Percentiles rank a stretch among this genome's conserved stretches.
These are phyloP conservation scores for Gracilaria vermiculophylla DNA, from an alignment of 23 red algal species.

Conservation along the genomic window DNA sequence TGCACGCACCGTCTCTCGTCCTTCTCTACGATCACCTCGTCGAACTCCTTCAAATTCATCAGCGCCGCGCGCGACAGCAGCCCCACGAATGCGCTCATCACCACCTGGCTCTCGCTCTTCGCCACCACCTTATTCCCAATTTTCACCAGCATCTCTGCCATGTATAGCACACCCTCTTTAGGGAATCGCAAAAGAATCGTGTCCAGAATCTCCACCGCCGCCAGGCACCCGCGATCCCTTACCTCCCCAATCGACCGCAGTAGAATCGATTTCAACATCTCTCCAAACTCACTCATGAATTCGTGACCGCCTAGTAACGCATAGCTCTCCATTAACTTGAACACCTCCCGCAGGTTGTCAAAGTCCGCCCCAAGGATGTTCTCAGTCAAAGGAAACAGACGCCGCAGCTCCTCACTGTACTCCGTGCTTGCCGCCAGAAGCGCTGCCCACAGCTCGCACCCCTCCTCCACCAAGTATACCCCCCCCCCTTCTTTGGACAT, in stretches of 20 bases:
- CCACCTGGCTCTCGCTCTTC: constrained; percentile 36
- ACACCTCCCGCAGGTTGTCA: constrained; percentile 50
- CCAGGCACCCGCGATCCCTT: constrained; percentile 69
- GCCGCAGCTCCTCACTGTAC: constrained; percentile 42
- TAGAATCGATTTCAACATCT: constrained; percentile 4
- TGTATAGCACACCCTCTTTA: constrained; percentile 22
- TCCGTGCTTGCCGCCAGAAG: constrained; percentile 13
- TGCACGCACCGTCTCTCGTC: constrained; percentile 26
- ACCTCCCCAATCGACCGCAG: constrained; percentile 1
- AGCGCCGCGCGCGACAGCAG: constrained; percentile 36
- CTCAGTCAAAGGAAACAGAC: constrained; percentile 23
- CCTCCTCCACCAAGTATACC: constrained; percentile 70
- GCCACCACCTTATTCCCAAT: constrained; percentile 5
- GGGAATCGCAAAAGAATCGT: constrained; percentile 35
- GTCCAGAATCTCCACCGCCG: constrained; percentile 57
- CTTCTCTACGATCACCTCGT: constrained; percentile 23
- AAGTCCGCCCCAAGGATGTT: constrained; percentile 48
- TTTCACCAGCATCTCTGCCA: constrained; percentile 4
- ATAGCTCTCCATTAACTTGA: constrained; percentile 53
- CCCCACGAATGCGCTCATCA: constrained; percentile 43
- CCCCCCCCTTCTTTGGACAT: constrained; percentile 29
- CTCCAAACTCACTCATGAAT: constrained; percentile 55
- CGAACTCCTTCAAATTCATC: constrained; percentile 38
- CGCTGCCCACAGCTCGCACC: constrained; percentile 62
- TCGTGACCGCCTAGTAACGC: constrained; percentile 62